Evolutionary conservation across 768 basidiomycete species (phyloP).

Genomic region (Exidia glandulosa): DNA sequence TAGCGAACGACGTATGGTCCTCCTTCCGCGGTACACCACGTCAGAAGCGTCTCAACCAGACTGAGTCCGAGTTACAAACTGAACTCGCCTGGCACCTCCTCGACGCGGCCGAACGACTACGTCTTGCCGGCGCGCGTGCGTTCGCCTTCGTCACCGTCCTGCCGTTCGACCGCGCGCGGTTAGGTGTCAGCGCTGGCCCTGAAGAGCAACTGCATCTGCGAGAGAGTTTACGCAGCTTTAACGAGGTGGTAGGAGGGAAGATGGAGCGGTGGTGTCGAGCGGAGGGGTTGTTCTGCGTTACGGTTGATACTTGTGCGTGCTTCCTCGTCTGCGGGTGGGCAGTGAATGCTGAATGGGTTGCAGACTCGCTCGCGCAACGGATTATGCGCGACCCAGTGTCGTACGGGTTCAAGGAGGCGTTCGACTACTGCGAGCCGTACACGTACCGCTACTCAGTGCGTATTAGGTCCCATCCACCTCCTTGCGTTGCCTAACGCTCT

Average conservation of each 20-base stretch:
- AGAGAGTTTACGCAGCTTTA: not conserved
- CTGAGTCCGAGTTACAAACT: not conserved
- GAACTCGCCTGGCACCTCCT: not conserved
- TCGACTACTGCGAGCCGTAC: not conserved
- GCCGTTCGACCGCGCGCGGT: not conserved
- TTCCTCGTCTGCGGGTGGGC: not conserved
- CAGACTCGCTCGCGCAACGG: not conserved
- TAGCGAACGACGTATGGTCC: not conserved
- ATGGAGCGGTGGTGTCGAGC: not conserved
- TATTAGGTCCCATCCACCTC: too few relatives aligned
- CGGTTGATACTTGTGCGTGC: not conserved
- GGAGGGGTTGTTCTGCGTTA: not conserved
- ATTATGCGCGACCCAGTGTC: not conserved
- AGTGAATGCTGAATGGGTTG: not conserved
- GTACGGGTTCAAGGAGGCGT: not conserved
- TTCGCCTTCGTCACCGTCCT: not conserved
- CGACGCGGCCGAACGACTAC: not conserved
- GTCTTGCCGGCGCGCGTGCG: not conserved
- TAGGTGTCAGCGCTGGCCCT: not conserved
- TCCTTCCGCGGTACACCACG: too few relatives aligned
- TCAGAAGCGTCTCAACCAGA: not conserved
- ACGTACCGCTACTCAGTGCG: not conserved
- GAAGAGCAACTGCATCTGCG: not conserved
- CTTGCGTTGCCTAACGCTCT: too few relatives aligned
- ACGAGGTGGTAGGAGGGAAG: not conserved